Conservation (phyloP, 768 basidiomycete species). For the Macrolepiota fuliginosa region DNA sequence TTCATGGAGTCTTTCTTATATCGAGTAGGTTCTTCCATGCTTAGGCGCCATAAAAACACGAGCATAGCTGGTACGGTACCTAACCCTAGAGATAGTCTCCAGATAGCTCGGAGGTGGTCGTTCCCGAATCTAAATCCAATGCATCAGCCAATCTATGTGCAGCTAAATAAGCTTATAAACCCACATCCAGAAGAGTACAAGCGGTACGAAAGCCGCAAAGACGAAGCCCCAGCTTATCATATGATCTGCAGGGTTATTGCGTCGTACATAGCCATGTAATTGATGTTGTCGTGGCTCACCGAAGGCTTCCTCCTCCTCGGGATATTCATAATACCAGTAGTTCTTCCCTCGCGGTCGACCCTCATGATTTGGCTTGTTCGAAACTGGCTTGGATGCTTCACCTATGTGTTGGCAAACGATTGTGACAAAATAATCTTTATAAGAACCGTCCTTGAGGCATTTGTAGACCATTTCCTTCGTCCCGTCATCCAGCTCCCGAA, state of each 20-base stretch:
- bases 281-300: too few species aligned
- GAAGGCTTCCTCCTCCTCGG: too few species aligned
- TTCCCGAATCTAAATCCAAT: constrained; percentile 56
- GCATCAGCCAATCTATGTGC: neutral
- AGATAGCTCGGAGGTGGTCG: constrained; percentile 80
- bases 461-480: too few species aligned
- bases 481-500: too few species aligned
- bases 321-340: too few species aligned
- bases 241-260: constrained; percentile 40
- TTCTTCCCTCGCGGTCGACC: too few species aligned
- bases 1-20: constrained; percentile 83
- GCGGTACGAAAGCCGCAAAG: constrained; percentile 73
- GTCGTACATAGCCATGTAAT: too few species aligned
- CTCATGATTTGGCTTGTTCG: too few species aligned
- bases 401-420: too few species aligned
- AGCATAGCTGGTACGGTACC: constrained; percentile 77
- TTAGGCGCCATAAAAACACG: constrained; percentile 83
- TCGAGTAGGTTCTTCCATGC: constrained; percentile 75
- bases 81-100: constrained; percentile 84
- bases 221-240: constrained; percentile 91
- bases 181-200: constrained; percentile 88
- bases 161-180: constrained; percentile 18
- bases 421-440: too few species aligned
- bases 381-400: too few species aligned
- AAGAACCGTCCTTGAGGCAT: too few species aligned